Evolutionary conservation across 2,329 filamentous ascomycete species (phyloP).

Genomic region (Capronia epimyces): DNA sequence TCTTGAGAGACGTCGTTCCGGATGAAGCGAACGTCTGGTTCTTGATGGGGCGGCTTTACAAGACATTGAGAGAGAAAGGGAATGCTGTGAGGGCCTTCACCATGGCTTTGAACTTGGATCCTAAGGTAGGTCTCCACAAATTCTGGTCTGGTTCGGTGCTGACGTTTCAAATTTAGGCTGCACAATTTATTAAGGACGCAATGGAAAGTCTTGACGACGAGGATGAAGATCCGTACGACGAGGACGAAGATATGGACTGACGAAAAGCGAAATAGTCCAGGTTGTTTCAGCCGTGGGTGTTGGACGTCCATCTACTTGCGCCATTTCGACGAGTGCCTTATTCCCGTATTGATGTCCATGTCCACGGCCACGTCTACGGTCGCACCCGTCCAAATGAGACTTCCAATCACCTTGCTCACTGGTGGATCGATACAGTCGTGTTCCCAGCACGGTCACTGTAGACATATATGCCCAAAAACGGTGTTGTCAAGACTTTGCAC

Average conservation of each 20-base stretch:
- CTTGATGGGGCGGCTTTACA: conserved; percentile 66
- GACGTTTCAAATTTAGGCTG: conserved; percentile 56
- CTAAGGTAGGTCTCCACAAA: conserved; percentile 62
- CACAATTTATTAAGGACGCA: conserved; percentile 89
- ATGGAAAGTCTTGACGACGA: conserved; percentile 88
- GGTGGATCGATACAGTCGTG: too few species aligned
- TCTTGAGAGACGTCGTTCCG: conserved; percentile 85
- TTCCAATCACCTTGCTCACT: too few species aligned
- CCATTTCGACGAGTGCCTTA: too few species aligned
- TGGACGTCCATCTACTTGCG: background rate
- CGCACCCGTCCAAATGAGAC: too few species aligned
- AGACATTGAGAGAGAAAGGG: conserved; percentile 55
- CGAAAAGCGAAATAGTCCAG: background rate
- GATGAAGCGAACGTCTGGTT: conserved; percentile 97
- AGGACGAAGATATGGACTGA: conserved; percentile 48
- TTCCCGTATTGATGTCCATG: too few species aligned
- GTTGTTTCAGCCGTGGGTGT: background rate
- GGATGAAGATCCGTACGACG: conserved; percentile 58
- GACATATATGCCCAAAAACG: too few species aligned
- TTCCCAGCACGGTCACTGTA: too few species aligned
- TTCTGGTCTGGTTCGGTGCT: conserved; percentile 6
- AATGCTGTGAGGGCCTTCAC: conserved; percentile 91
- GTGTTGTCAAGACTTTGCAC: too few species aligned
- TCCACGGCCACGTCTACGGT: too few species aligned
- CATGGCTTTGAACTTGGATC: conserved; percentile 88